Base-by-base conservation (phyloP, 805 yeast species). In the Limtongia smithiae region DNA sequence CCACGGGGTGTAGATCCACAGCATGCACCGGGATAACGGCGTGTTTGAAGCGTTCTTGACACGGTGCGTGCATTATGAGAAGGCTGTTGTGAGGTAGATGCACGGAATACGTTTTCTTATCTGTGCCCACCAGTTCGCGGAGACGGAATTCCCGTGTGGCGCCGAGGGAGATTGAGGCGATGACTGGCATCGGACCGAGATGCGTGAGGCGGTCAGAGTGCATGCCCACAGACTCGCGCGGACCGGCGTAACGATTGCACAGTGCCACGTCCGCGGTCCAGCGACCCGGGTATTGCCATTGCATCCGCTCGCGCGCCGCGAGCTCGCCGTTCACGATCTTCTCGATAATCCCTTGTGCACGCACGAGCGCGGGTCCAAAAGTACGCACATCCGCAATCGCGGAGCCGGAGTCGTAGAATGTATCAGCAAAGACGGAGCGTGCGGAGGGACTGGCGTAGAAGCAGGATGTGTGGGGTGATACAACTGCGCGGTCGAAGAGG, bases 11-110 rank as follows among this genome's bases (percentile, higher is more conserved):
- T 0, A 67, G 55, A 15, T 71, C 68, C 2, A 79, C 64, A 6
- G 65, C 49, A 5, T 51, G 41, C 35, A 73, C 65, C 0, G 80
- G 70, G 3, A 77, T 77, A 0, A 85, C 78, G 50, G 80, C 70
- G 60, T 86, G 95, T 59, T 80, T 83, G 62, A 68, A 85, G 43
- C 77, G 78, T 55, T 85, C 95, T 62, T 85, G 95, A 53, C 85
- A 81, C 0, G 87, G 88, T 1, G 87, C 83, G 51, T 82, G 80
- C 94, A 85, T 85, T 2, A 85, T 65, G 2, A 85, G 59, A 33
- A 85, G 63, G 7, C 85, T 74, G 60, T 85, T 85, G 62, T 85
- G 89, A 0, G 86, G 83, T 2, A 82, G 61, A n/a, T 80, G 82
- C 1, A 82, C 70, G 25, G 83, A 67, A 62, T 73, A 71, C 21